These are phyloP conservation scores for Candida incommunis DNA, from an alignment of 805 yeast species.

Conservation along the genomic window DNA sequence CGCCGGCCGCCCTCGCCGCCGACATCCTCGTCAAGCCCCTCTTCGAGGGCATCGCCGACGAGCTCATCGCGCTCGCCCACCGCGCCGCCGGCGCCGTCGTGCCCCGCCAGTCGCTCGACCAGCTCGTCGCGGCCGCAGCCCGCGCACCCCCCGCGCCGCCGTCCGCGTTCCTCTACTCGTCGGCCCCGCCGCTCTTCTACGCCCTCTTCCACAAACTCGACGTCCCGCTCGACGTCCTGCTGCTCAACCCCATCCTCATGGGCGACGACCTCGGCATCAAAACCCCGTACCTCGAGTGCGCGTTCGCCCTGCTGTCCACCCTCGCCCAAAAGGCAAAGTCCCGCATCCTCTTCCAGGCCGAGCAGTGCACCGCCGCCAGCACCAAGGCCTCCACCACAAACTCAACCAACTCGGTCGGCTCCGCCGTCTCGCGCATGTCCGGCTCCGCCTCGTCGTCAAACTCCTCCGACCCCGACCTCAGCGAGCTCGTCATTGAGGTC, in stretches of 20 bases:
- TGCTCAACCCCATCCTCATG: slow-evolving; percentile 73
- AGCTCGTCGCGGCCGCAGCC: slow-evolving; percentile 8
- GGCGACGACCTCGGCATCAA: slow-evolving; percentile 82
- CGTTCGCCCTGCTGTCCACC: slow-evolving; percentile 43
- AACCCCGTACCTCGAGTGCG: slow-evolving; percentile 81
- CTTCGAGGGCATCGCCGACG: slow-evolving; percentile 64
- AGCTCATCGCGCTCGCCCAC: slow-evolving; percentile 44
- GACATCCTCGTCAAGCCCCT: slow-evolving; percentile 79
- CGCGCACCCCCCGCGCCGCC: slow-evolving; percentile 11
- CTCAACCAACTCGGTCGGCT: not conserved
- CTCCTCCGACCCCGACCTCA: not conserved
- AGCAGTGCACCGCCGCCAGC: not conserved
- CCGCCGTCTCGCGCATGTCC: not conserved
- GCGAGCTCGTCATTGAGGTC: not conserved
- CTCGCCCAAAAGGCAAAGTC: slow-evolving; percentile 14
- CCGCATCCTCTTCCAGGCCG: not conserved
- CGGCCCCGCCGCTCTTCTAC: slow-evolving; percentile 49
- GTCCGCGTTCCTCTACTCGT: slow-evolving; percentile 20
- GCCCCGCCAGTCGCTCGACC: slow-evolving; percentile 31
- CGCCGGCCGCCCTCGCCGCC: slow-evolving; percentile 39
- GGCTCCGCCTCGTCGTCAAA: not conserved
- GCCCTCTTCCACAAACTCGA: slow-evolving; percentile 45
- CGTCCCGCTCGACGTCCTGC: slow-evolving; percentile 56
- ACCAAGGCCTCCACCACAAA: not conserved
- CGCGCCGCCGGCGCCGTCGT: slow-evolving; percentile 57